Evolutionary conservation across 345 rosid genomes (phyloP).

Genomic region (Ailanthus altissimus): DNA sequence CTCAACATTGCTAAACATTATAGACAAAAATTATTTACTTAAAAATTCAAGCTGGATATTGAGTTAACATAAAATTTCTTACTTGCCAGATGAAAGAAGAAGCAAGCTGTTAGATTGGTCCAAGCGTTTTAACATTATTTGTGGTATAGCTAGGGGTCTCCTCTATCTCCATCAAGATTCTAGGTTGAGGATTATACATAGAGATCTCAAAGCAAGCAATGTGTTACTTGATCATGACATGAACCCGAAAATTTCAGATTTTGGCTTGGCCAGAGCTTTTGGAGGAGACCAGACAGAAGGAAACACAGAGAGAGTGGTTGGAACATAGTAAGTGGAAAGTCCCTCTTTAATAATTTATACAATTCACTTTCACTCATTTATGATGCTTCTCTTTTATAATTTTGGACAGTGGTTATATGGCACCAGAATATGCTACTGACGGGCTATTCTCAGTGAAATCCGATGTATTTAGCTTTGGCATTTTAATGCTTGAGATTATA

Average conservation of each 20-base stretch:
- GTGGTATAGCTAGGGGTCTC: constrained; percentile 43
- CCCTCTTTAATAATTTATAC: too few relatives aligned
- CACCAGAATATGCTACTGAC: constrained; percentile 39
- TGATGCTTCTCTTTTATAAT: neutral
- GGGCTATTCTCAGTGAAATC: constrained; percentile 45
- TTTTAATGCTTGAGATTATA: constrained; percentile 38
- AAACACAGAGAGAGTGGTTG: constrained; percentile 39
- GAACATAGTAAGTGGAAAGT: constrained; percentile 44
- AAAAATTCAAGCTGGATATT: neutral
- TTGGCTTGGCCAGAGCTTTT: constrained; percentile 38
- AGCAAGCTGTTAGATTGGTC: constrained; percentile 35
- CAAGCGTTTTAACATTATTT: constrained; percentile 35
- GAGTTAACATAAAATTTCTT: neutral
- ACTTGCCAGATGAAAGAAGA: constrained; percentile 29
- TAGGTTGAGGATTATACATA: constrained; percentile 39
- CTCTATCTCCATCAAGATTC: constrained; percentile 51
- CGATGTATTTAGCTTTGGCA: constrained; percentile 42
- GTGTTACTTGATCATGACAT: constrained; percentile 38
- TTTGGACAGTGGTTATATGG: constrained; percentile 38
- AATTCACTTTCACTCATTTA: neutral
- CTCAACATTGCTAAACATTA: constrained; percentile 31
- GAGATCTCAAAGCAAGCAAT: constrained; percentile 46
- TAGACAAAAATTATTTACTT: too few relatives aligned
- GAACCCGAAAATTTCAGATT: constrained; percentile 44
- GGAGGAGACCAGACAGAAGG: constrained; percentile 38